These are phyloP conservation scores for Erythrophleum fordii DNA, from an alignment of 306 rosid genomes.

Conservation along the genomic window DNA sequence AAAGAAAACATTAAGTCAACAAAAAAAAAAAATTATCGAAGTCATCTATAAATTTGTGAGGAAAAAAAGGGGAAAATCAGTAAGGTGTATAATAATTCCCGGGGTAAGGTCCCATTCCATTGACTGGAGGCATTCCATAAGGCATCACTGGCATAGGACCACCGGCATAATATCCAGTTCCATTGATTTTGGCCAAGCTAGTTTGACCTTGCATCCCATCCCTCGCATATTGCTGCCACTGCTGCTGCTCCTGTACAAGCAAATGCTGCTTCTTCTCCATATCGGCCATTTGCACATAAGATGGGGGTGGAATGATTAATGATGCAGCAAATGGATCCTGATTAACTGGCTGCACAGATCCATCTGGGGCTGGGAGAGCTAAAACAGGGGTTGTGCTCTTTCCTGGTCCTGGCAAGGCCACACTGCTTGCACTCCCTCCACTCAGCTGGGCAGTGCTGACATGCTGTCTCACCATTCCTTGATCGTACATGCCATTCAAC, in stretches of 20 bases:
- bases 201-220: conserved; percentile 97
- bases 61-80: conserved; percentile 45
- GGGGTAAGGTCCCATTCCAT: conserved; percentile 76
- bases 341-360: conserved; percentile 81
- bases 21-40: conserved; percentile 47
- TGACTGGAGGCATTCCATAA: conserved; percentile 87
- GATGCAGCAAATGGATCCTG: conserved; percentile 97
- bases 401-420: conserved; percentile 84
- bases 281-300: conserved; percentile 97
- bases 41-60: conserved; percentile 51
- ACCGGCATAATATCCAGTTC: conserved; percentile 63
- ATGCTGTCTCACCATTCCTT: conserved; percentile 95
- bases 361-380: conserved; percentile 99
- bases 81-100: conserved; percentile 76
- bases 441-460: conserved; percentile 74
- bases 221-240: conserved; percentile 88
- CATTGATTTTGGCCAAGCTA: conserved; percentile 74
- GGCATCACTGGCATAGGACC: conserved; percentile 64
- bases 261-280: conserved; percentile 93
- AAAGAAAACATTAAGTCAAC: conserved; percentile 52
- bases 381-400: conserved; percentile 73
- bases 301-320: conserved; percentile 77
- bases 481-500: conserved; percentile 96
- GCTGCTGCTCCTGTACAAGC: conserved; percentile 79
- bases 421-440: conserved; percentile 98